Evolutionary conservation across 2,329 filamentous ascomycete species (phyloP).

Genomic region (Xylaria polymorpha): DNA sequence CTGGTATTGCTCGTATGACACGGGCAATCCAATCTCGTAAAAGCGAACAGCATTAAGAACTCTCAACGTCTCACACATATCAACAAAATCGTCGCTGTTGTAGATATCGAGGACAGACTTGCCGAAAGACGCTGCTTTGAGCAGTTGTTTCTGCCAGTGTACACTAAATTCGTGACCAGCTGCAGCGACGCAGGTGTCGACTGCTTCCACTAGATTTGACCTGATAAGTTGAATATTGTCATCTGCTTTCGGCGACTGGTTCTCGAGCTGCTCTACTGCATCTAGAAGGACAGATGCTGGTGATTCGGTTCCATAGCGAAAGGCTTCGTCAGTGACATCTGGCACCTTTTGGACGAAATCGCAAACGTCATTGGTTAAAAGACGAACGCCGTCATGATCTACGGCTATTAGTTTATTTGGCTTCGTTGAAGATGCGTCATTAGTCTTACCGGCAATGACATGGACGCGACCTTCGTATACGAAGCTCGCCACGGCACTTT

Average conservation of each 20-base stretch:
- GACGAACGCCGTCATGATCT: conserved; percentile 85
- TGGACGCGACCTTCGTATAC: conserved; percentile 94
- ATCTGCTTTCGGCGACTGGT: conserved; percentile 95
- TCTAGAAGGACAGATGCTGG: conserved; percentile 93
- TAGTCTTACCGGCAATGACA: conserved; percentile 77
- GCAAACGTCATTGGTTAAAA: conserved; percentile 93
- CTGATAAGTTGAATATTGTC: conserved; percentile 97
- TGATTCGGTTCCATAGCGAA: conserved; percentile 87
- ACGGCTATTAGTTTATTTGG: conserved; percentile 36
- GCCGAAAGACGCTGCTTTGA: conserved; percentile 97
- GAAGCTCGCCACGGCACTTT: conserved; percentile 78
- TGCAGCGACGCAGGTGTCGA: conserved; percentile 92
- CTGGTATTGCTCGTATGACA: conserved; percentile 95
- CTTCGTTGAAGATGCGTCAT: background rate
- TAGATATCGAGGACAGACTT: conserved; percentile 98
- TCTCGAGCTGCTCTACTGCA: conserved; percentile 89
- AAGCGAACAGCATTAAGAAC: conserved; percentile 93
- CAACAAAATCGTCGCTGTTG: conserved; percentile 98
- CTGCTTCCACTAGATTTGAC: conserved; percentile 87
- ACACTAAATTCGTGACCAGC: conserved; percentile 91
- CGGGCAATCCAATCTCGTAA: conserved; percentile 87
- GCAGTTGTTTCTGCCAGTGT: conserved; percentile 92
- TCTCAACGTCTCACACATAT: conserved; percentile 94
- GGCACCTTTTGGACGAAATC: conserved; percentile 97
- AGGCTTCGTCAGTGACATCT: conserved; percentile 86